These are phyloP conservation scores for Nepenthes alata DNA, from an alignment of 179 eudicot species.

Conservation along the genomic window DNA sequence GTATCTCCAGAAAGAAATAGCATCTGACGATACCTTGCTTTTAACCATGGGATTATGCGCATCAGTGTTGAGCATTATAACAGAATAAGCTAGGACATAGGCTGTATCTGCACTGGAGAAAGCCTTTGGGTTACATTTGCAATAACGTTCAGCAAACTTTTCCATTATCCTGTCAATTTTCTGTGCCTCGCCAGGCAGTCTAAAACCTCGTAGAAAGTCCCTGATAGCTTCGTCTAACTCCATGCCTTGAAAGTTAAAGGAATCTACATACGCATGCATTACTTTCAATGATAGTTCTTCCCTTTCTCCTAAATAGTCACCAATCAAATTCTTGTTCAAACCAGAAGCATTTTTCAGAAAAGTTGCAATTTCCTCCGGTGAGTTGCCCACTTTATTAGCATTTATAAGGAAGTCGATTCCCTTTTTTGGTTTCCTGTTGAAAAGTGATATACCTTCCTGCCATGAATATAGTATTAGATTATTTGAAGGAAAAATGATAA, in stretches of 20 bases:
- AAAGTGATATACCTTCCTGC: conserved; percentile 99
- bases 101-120: conserved; percentile 97
- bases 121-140: conserved; percentile 89
- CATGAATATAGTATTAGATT: conserved; percentile 30
- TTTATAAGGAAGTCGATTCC: conserved; percentile 85
- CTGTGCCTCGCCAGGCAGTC: conserved; percentile 98
- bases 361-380: conserved; percentile 76
- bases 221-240: conserved; percentile 86
- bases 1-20: conserved; percentile 3
- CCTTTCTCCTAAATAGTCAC: conserved; percentile 94
- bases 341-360: conserved; percentile 78
- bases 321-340: conserved; percentile 66
- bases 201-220: conserved; percentile 73
- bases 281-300: conserved; percentile 87
- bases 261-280: conserved; percentile 96
- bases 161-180: conserved; percentile 97
- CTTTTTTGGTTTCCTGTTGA: conserved; percentile 80
- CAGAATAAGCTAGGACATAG: conserved; percentile 94
- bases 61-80: conserved; percentile 92
- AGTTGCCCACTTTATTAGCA: conserved; percentile 78
- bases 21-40: conserved; percentile 53
- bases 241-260: conserved; percentile 72
- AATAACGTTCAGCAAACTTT: conserved; percentile 93
- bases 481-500: not conserved
- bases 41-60: conserved; percentile 98